Base-by-base conservation (phyloP, 2,329 filamentous ascomycete species). In the Alternaria longipes region DNA sequence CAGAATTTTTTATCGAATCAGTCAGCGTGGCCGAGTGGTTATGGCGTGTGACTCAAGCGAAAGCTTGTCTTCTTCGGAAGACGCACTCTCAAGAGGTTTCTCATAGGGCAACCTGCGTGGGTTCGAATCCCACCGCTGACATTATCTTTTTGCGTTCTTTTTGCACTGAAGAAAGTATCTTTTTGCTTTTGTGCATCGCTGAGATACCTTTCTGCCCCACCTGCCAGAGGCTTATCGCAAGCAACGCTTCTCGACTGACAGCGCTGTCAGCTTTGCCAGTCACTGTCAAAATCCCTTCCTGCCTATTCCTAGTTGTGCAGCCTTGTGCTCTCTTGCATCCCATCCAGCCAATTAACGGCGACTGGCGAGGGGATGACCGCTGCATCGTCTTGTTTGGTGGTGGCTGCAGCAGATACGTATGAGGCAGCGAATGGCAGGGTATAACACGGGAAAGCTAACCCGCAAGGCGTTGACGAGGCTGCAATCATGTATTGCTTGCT, bases 21-120 rank as follows among this genome's bases (percentile, higher is more conserved):
- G 46, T 50, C 46, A 50, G n/a, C n/a, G 28, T 50, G 46, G 46
- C 38, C 38, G 38, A 54, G 51, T 54, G 54, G 54, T 56, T 56
- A 56, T 56, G 54, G 54, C 54, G 54, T 56, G 54, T 56, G 54
- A 56, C 54, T 56, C 54, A 56, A 56, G 54, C 45, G 44, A 54
- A 54, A 54, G 51, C 51, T 54, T 54, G 36, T 51, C 40, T 41
- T 51, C 30, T 32, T 12, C 40, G n/a, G 24, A 40, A 51, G 44
- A 30, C 36, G n/a, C 36, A 51, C 24, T 46, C 26, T 45, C 18
- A 42, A 36, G 52, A 32, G 52, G 40, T 45, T 56, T 56, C 54
- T 56, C 54, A 56, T 56, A 41, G 54, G 54, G 54, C 54, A 56
- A 56, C 54, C 54, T 41, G 54, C 54, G 54, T 51, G 54, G 54